Base-by-base conservation (phyloP, 352 stramenopile species). In the Phytopythium helicoides region DNA sequence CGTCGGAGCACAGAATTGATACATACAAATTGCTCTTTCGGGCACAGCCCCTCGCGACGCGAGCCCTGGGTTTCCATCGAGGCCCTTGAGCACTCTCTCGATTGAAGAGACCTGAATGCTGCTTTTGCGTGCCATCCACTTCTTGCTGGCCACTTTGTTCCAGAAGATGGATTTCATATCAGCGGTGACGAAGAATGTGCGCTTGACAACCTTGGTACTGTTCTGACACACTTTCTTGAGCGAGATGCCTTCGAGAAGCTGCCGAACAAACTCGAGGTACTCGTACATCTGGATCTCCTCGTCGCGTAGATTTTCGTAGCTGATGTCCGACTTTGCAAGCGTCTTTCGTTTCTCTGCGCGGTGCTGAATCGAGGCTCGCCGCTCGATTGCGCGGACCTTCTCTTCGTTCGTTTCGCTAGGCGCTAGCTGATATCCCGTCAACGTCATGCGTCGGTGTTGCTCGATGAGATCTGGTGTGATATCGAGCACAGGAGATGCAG, bases 221-320 rank as follows among this genome's bases (percentile, higher is more conserved):
- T 73, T 73, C 45, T 88, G 77, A 31, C 75, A 87, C 5, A 90
- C 53, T 41, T 87, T 88, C 50, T 81, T 86, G 35, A 90, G 31
- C 11, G 53, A 26, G n/a, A 83, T 65, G 12, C 77, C 80, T 23
- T 87, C 75, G 5, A 86, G 59, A 12, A 90, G 41, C 37, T 78
- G 68, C 22, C 73, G 75, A 2, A 90, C 63, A 47, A 90, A 90
- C 62, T 87, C 75, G 23, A 88, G 59, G 50, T 90, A 88, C 49
- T 88, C 76, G 56, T 85, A 85, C 49, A 76, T 73, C 23, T 80
- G 61, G 25, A 86, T 73, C 40, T 88, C 76, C 6, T 85, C 74
- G 51, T 83, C 66, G n/a, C 59, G 46, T 8, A 90, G 48, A 34
- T 78, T 85, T 25, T 88, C 80, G 53, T 87, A 83, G 26, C 60